Conservation (phyloP, 202 grass and related monocot species). For the Zoysia matrella region DNA sequence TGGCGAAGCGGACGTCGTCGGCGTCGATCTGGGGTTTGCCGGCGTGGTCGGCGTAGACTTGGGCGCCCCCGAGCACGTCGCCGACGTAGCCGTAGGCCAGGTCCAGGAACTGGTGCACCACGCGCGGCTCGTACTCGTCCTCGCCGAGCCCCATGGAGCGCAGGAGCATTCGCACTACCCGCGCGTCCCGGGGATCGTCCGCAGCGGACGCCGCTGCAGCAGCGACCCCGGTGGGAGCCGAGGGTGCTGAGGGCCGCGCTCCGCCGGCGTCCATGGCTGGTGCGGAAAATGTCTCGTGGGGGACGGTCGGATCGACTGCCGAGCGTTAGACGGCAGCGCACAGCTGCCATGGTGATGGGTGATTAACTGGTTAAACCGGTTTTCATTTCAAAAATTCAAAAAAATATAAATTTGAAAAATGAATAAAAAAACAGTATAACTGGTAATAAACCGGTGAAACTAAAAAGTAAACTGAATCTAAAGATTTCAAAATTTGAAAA, state of each 20-base stretch:
- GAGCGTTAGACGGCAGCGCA: too few relatives aligned
- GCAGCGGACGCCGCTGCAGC: slow-evolving; percentile 33
- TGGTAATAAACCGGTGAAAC: too few relatives aligned
- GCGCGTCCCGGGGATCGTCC: slow-evolving; percentile 83
- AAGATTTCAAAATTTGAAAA: too few relatives aligned
- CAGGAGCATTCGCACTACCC: slow-evolving; percentile 81
- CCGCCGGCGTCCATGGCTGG: slow-evolving; percentile 51
- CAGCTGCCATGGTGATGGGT: too few relatives aligned
- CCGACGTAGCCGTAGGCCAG: slow-evolving; percentile 91
- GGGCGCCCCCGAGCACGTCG: slow-evolving; percentile 81
- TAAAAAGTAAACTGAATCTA: too few relatives aligned
- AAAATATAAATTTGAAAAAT: too few relatives aligned
- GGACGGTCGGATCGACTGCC: too few relatives aligned
- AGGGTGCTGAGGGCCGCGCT: slow-evolving; percentile 36
- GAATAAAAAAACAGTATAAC: too few relatives aligned
- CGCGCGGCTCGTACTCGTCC: slow-evolving; percentile 87
- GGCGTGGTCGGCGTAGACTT: slow-evolving; percentile 90
- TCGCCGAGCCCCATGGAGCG: slow-evolving; percentile 95
- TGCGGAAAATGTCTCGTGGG: not conserved
- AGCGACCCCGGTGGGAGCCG: slow-evolving; percentile 6
- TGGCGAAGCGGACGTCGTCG: slow-evolving; percentile 84
- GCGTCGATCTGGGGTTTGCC: slow-evolving; percentile 75
- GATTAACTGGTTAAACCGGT: too few relatives aligned
- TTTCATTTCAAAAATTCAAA: too few relatives aligned
- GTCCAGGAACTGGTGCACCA: slow-evolving; percentile 92